Evolutionary conservation across 805 yeast genomes (phyloP).

Genomic region (Lipomyces starkeyi): DNA sequence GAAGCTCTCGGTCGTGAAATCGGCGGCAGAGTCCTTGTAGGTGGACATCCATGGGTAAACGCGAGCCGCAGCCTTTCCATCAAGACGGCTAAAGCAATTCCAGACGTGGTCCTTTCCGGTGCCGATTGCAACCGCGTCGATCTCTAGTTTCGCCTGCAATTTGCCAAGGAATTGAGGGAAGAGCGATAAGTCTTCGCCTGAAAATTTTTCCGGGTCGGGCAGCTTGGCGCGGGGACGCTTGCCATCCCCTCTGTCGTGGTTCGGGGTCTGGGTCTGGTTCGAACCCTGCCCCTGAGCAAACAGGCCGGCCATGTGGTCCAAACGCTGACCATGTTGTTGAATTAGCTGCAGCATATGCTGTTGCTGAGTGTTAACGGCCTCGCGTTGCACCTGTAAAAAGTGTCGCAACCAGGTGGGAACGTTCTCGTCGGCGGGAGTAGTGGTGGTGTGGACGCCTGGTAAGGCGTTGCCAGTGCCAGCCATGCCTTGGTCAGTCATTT

Average conservation of each 20-base stretch:
- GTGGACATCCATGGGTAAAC: not conserved
- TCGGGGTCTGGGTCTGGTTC: not conserved
- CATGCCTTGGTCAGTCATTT: too few species aligned
- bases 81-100: not conserved
- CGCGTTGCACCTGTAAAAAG: too few species aligned
- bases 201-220: not conserved
- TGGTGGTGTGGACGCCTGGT: too few species aligned
- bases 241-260: fast-evolving
- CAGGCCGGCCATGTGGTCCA: too few species aligned
- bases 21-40: not conserved
- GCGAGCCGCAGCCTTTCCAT: not conserved
- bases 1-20: too few species aligned
- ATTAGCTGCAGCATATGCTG: too few species aligned
- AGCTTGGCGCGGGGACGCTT: not conserved
- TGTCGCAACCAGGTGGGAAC: too few species aligned
- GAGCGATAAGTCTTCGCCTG: not conserved
- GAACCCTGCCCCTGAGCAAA: too few species aligned
- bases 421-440: too few species aligned
- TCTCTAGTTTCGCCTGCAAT: not conserved
- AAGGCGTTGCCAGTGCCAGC: too few species aligned
- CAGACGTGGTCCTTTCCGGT: not conserved
- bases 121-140: not conserved
- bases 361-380: too few species aligned
- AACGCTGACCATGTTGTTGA: too few species aligned
- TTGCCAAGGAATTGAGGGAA: not conserved